Evolutionary conservation across 306 rosid genomes (phyloP), one percentile per base, ranked within the genome.

Genomic region (Gillenia trifoliata): DNA sequence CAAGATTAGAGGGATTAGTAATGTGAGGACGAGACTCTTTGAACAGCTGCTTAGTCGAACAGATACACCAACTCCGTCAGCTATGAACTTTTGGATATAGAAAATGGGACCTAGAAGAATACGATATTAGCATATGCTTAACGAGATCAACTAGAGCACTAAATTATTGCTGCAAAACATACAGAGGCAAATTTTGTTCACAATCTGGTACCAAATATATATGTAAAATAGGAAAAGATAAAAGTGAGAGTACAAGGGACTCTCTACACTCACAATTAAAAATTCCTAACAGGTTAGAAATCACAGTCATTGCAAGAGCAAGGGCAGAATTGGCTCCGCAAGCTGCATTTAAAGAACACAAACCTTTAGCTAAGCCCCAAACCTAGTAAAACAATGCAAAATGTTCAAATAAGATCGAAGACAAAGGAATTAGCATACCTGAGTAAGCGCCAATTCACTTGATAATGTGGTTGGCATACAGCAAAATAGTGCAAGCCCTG

Each of bases 381-480:
- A 73, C 30, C 31, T 50, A 56, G 17, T 25, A 70, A 16, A 26
- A 72, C 22, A 10, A 73, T 16, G 63, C 69, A 66, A 66, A 31
- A 61, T n/a, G 57, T 68, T 36, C 17, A 62, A 5, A 40, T 41
- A 45, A 61, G 78, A 61, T 9, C 36, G 49, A 49, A 60, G 75
- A 23, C 41, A 30, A 34, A 47, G 66, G 59, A 63, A 70, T 38
- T 45, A 33, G 6, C 71, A 73, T 79, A 83, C 98, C 86, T 94
- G 98, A 75, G 97, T 87, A 73, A 94, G 98, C 20, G 96, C 96
- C 61, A 94, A 94, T 50, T 97, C 98, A 87, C 96, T 94, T 57
- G 98, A 94, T 78, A 94, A 86, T 55, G 98, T 91, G 78, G 98
- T 94, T 77, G 98, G 98, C 98, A 91, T 91, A 77, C 98, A 91